These are phyloP conservation scores for Acanthamoeba culbertsoni DNA, from an alignment of 208 protist species.

Conservation along the genomic window DNA sequence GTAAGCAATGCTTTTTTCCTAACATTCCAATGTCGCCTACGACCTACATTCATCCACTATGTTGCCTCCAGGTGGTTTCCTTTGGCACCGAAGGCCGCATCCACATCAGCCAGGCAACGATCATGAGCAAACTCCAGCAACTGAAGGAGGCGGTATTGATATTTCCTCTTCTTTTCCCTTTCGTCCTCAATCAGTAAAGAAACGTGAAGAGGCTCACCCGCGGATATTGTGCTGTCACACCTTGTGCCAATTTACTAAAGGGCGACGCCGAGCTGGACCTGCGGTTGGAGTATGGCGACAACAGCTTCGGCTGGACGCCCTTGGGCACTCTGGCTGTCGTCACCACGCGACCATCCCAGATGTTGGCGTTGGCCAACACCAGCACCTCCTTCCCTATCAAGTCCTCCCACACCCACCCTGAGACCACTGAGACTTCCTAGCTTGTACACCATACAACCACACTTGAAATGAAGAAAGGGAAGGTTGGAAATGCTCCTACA, in stretches of 20 bases:
- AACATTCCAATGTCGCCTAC: background rate
- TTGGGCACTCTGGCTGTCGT: conserved; percentile 4
- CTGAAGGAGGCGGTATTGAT: background rate
- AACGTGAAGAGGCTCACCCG: background rate
- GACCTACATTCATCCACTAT: background rate
- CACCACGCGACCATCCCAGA: background rate
- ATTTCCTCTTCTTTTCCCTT: background rate
- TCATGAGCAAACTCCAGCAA: background rate
- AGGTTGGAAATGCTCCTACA: too few relatives aligned
- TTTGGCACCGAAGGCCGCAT: conserved; percentile 6
- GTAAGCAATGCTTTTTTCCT: background rate
- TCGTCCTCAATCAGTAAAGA: background rate
- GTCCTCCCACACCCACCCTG: too few relatives aligned
- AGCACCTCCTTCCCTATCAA: background rate
- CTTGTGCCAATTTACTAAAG: background rate
- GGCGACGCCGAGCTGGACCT: background rate
- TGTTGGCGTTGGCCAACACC: background rate
- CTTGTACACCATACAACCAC: too few relatives aligned
- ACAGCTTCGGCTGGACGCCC: conserved; percentile 1
- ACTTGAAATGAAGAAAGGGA: too few relatives aligned
- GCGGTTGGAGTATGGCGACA: conserved; percentile 38
- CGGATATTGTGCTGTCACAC: background rate
- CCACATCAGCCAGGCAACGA: conserved; percentile 39
- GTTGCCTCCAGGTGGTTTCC: background rate
- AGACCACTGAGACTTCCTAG: too few relatives aligned